A percentile compares a stretch with the other conserved stretches of the same genome.
phyloP scores from a whole-genome alignment of 2,329 filamentous ascomycete species.

The Apiospora marii region DNA sequence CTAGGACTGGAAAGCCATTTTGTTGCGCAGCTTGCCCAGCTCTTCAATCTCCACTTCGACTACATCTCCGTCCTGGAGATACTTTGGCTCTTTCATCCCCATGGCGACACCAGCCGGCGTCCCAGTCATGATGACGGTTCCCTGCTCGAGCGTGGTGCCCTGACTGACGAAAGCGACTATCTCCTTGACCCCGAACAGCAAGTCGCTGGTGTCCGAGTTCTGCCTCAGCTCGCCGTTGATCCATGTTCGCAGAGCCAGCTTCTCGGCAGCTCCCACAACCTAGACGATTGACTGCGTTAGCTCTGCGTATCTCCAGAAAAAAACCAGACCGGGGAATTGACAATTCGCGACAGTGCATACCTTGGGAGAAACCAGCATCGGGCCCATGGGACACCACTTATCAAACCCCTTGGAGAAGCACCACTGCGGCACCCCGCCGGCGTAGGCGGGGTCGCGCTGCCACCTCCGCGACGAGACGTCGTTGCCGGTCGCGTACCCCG shows the following conservation, averaged over 20 bases:
- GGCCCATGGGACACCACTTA: conserved; percentile 61
- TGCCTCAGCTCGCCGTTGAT: conserved; percentile 59
- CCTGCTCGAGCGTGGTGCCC: conserved; percentile 52
- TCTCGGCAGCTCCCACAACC: background rate
- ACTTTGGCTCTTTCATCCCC: conserved; percentile 28
- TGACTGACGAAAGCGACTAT: conserved; percentile 47
- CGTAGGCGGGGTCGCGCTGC: conserved; percentile 55
- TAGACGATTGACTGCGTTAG: background rate
- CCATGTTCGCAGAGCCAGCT: conserved; percentile 52
- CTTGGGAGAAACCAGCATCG: conserved; percentile 50
- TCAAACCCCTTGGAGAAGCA: conserved; percentile 66
- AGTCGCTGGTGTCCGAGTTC: conserved; percentile 46
- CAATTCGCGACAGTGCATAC: conserved; percentile 26
- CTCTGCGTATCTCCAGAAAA: background rate
- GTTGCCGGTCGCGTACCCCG: conserved; percentile 62
- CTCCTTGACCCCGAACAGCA: conserved; percentile 53
- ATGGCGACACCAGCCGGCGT: conserved; percentile 49
- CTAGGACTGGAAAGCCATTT: background rate
- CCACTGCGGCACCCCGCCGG: conserved; percentile 53
- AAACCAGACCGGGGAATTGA: too few species aligned
- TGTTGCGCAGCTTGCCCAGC: conserved; percentile 15
- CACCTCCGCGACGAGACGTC: conserved; percentile 62
- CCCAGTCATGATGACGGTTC: conserved; percentile 55
- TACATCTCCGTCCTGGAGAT: conserved; percentile 28
- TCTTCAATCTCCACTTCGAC: conserved; percentile 47